Conservation (phyloP, 1,284 basidiomycete species). For the Microbotryum silenes-acaulis region DNA sequence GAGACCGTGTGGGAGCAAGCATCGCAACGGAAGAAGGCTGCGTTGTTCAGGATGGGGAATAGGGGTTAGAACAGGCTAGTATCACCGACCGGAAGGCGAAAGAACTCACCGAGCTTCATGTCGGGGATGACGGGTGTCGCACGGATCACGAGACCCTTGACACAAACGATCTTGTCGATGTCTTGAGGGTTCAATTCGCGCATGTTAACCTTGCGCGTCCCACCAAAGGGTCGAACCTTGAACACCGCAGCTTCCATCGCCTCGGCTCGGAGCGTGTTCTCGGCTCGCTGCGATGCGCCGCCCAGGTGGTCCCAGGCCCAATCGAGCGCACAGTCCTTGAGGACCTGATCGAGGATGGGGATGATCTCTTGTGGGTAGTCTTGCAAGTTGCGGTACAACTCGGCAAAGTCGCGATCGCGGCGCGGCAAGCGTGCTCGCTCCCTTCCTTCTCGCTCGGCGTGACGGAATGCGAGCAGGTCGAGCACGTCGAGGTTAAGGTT, state of each 20-base stretch:
- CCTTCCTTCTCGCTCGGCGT: constrained; percentile 46
- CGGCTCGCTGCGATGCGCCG: constrained; percentile 8
- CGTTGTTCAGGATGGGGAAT: background rate
- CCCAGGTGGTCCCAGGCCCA: constrained; percentile 31
- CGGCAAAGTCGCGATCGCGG: constrained; percentile 44
- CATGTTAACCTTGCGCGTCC: constrained; percentile 72
- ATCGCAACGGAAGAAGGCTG: constrained; percentile 96
- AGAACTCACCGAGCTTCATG: constrained; percentile 63
- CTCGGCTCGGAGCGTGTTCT: constrained; percentile 37
- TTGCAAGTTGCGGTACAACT: constrained; percentile 46
- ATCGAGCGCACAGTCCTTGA: constrained; percentile 58
- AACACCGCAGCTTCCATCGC: constrained; percentile 75
- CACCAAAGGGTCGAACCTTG: constrained; percentile 85
- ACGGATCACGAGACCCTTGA: constrained; percentile 95
- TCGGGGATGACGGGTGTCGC: constrained; percentile 97
- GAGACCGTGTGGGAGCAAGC: constrained; percentile 90
- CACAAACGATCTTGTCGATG: constrained; percentile 89
- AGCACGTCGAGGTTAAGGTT: constrained; percentile 84
- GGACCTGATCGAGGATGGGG: constrained; percentile 90
- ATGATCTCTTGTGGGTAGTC: constrained; percentile 96
- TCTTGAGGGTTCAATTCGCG: constrained; percentile 82
- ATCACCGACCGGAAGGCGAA: too few species aligned
- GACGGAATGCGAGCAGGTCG: constrained; percentile 85
- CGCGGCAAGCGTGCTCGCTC: constrained; percentile 22
- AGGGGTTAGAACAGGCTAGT: background rate